Base-by-base conservation (phyloP, 2,329 filamentous ascomycete species). In the Phymatotrichopsis omnivora region DNA sequence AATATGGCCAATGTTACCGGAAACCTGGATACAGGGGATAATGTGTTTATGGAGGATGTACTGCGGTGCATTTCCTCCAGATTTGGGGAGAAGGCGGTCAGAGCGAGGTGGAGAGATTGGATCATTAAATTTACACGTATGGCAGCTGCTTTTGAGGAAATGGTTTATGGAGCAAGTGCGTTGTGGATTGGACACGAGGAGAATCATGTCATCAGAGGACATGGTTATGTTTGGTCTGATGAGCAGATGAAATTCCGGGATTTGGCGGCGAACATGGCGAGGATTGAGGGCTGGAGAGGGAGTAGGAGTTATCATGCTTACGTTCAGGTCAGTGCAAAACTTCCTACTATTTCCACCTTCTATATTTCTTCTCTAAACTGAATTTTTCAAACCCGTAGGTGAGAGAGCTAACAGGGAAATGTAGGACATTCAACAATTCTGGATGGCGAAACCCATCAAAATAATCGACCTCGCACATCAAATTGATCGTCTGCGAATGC, bases 271-370 rank as follows among this genome's bases (percentile, higher is more conserved):
- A 94, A 93, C 51, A 85, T 91, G 35, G 85, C 84, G 46, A 75
- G 91, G 45, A 93, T 98, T 51, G 91, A 98, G 67, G 91, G 89
- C 45, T 98, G 91, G 91, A 78, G 91, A 56, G 93, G 85, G 54
- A 96, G 91, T 1, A 74, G 91, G 50, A 93, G 85, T 60, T 98
- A 98, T 62, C 94, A 93, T 66, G 86, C 84, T 56, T 96, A 85
- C 61, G 89, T 96, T 53, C 85, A 93, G 68, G 84, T 79, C 64
- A 57, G 68, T n/a, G n/a, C n/a, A n/a, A n/a, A n/a, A n/a, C n/a
- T 46, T 37, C 28, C n/a, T 24, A 37, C 33, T 4, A 7, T 4
- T 37, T 33, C 14, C 24, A 42, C n/a, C 20, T 43, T 32, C n/a
- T n/a, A n/a, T n/a, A n/a, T n/a, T n/a, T n/a, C n/a, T n/a, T n/a